phyloP scores from a whole-genome alignment of 345 rosid genomes.

The Brassica juncea region DNA sequence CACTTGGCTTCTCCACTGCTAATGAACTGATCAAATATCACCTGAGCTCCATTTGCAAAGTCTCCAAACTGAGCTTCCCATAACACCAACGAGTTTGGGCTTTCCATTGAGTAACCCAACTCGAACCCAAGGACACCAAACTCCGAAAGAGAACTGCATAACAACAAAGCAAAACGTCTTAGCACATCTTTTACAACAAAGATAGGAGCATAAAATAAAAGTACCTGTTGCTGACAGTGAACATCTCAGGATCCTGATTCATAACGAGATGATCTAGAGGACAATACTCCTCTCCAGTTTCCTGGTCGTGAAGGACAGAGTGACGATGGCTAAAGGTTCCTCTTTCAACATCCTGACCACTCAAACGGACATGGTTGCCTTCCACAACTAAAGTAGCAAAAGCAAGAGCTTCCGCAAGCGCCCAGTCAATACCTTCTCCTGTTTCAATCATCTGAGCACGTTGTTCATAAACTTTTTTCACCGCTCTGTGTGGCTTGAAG shows the following conservation, averaged over 20 bases:
- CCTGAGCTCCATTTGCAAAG: slow-evolving; percentile 83
- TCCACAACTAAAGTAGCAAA: slow-evolving; percentile 77
- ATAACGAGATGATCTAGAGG: slow-evolving; percentile 71
- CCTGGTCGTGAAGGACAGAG: slow-evolving; percentile 76
- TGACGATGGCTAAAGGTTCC: slow-evolving; percentile 88
- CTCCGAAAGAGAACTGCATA: slow-evolving; percentile 76
- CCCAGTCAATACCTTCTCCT: slow-evolving; percentile 90
- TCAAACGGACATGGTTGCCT: slow-evolving; percentile 87
- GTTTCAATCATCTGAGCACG: slow-evolving; percentile 78
- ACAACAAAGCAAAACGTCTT: slow-evolving; percentile 15
- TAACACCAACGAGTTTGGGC: slow-evolving; percentile 69
- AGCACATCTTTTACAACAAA: neutral
- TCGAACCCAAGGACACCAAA: slow-evolving; percentile 87
- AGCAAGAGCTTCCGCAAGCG: slow-evolving; percentile 78
- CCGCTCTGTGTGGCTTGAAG: slow-evolving; percentile 76
- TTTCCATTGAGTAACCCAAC: slow-evolving; percentile 88
- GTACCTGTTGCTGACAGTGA: slow-evolving; percentile 87
- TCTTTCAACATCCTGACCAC: slow-evolving; percentile 91
- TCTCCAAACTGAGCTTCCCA: slow-evolving; percentile 96
- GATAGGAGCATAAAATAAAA: neutral
- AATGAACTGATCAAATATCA: slow-evolving; percentile 75
- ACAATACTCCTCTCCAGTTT: slow-evolving; percentile 69
- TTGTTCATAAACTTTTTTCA: slow-evolving; percentile 74
- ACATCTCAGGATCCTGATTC: slow-evolving; percentile 78
- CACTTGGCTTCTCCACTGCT: slow-evolving; percentile 87